A percentile compares a stretch with the other conserved stretches of the same genome.
Evolutionary conservation across 2,329 filamentous ascomycete species (phyloP).

Genomic region (Fusarium nanum): DNA sequence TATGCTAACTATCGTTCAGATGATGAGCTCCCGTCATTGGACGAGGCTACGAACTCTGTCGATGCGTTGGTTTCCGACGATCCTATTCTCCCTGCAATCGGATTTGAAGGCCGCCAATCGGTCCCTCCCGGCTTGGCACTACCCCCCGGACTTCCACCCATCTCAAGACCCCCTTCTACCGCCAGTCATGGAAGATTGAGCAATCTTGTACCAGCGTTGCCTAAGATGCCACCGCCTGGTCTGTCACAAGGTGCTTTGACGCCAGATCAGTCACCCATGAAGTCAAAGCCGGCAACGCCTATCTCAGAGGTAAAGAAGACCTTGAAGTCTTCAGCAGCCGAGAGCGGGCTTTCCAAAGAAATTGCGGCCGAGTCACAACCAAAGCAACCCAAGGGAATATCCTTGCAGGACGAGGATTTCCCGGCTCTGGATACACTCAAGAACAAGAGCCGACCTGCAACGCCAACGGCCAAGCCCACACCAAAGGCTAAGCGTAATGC

Average conservation of each 20-base stretch:
- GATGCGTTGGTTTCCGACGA: constrained; percentile 76
- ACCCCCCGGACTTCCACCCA: constrained; percentile 36
- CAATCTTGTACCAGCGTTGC: constrained; percentile 45
- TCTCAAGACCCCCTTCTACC: constrained; percentile 39
- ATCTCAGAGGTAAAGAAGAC: constrained; percentile 56
- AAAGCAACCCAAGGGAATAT: constrained; percentile 34
- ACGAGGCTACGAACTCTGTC: constrained; percentile 72
- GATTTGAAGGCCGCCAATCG: constrained; percentile 36
- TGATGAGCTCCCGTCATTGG: constrained; percentile 70
- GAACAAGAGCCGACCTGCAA: constrained; percentile 51
- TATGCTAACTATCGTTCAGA: constrained; percentile 66
- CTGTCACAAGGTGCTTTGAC: constrained; percentile 46
- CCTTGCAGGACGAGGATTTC: constrained; percentile 72
- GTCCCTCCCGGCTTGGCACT: constrained; percentile 50
- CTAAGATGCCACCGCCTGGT: constrained; percentile 44
- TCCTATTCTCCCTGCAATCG: constrained; percentile 29
- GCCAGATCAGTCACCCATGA: constrained; percentile 51
- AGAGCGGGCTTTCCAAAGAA: constrained; percentile 61
- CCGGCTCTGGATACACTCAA: constrained; percentile 65
- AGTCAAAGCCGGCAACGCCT: constrained; percentile 40
- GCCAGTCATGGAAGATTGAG: constrained; percentile 33
- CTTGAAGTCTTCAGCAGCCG: constrained; percentile 59
- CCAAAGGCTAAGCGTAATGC: constrained; percentile 49
- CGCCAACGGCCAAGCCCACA: constrained; percentile 51
- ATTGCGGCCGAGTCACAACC: constrained; percentile 55